Evolutionary conservation across 257 asterid species (phyloP).

Genomic region (Primulina eburnea): DNA sequence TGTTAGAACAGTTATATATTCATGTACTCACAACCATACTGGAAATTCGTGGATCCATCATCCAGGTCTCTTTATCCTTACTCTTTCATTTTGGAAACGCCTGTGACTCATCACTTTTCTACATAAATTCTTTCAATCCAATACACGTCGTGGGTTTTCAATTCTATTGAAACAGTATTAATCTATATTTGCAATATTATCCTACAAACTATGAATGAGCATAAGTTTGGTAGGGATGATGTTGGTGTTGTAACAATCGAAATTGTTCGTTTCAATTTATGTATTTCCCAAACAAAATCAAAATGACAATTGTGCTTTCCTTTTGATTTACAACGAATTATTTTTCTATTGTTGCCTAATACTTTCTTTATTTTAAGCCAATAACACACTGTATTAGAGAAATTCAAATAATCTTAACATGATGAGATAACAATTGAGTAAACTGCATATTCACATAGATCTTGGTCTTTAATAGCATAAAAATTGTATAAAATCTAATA

Average conservation of each 20-base stretch:
- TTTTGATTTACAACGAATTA: background rate
- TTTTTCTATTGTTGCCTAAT: background rate
- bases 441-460: background rate
- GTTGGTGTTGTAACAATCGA: background rate
- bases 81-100: background rate
- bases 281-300: background rate
- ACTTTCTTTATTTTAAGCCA: background rate
- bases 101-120: background rate
- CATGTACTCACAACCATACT: slow-evolving; percentile 1
- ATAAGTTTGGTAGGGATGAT: background rate
- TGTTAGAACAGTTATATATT: background rate
- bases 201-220: background rate
- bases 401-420: too few species aligned
- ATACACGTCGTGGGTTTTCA: background rate
- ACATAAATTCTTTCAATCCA: background rate
- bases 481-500: too few species aligned
- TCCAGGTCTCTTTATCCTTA: background rate
- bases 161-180: background rate
- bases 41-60: slow-evolving; percentile 1
- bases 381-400: background rate
- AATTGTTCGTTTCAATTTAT: background rate
- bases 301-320: background rate
- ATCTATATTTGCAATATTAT: background rate
- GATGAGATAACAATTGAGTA: background rate
- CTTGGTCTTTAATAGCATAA: background rate